Conservation (phyloP, 768 basidiomycete species). For the Kwoniella pini region DNA sequence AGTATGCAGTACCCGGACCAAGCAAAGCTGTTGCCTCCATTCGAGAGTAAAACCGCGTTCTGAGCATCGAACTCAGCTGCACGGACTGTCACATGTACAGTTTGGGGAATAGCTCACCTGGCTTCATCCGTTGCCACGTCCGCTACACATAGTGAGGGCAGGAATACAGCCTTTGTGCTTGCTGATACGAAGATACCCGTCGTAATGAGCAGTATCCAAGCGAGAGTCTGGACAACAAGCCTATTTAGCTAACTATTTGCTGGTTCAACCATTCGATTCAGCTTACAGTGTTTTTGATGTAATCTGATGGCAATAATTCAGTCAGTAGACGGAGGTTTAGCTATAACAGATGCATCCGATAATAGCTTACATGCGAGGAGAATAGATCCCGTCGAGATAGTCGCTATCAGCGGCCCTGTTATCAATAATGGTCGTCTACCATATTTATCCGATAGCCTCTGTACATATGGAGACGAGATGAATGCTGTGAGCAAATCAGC, state of each 20-base stretch:
- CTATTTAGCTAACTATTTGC: not conserved
- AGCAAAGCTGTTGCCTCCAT: slow-evolving; percentile 45
- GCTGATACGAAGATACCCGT: slow-evolving; percentile 46
- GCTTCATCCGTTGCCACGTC: slow-evolving; percentile 38
- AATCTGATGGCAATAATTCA: not conserved
- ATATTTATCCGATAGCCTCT: slow-evolving; percentile 38
- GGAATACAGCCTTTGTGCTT: slow-evolving; percentile 44
- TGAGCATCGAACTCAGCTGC: slow-evolving; percentile 7
- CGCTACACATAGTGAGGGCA: slow-evolving; percentile 40
- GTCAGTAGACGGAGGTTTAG: not conserved
- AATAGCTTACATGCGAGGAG: slow-evolving; percentile 37
- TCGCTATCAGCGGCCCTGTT: slow-evolving; percentile 36
- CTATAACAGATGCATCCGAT: not conserved
- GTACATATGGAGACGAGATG: slow-evolving; percentile 40
- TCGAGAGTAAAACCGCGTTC: slow-evolving; percentile 43
- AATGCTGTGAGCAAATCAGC: slow-evolving; percentile 30
- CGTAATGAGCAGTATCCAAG: slow-evolving; percentile 36
- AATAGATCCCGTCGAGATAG: slow-evolving; percentile 39
- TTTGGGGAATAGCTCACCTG: slow-evolving; percentile 25
- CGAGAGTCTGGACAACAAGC: slow-evolving; percentile 8
- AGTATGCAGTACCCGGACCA: slow-evolving; percentile 41
- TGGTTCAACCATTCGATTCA: not conserved
- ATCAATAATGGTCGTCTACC: slow-evolving; percentile 42
- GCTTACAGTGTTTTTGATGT: slow-evolving; percentile 13
- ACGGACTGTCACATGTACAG: not conserved